Base-by-base conservation (phyloP, 1,284 basidiomycete species). In the Irpex rosettiformis region DNA sequence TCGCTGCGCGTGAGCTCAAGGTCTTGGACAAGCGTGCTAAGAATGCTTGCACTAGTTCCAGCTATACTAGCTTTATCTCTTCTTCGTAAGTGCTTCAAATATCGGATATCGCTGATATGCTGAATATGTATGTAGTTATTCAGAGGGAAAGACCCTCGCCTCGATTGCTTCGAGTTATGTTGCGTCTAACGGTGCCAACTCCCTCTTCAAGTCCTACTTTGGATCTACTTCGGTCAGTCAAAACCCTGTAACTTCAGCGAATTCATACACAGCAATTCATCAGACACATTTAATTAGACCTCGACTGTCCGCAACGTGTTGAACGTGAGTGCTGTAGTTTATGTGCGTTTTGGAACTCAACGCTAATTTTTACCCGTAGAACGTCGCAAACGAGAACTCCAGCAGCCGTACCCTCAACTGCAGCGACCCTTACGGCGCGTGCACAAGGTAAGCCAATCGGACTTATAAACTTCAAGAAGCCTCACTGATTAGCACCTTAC, bases 371-470 rank as follows among this genome's bases (percentile, higher is more conserved):
- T n/a, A n/a, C 1, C 22, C 45, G 21, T 48, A 51, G 27, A 42
- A 47, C 24, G 67, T 67, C 37, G 67, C 66, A 33, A 64, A 60
- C 55, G 67, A 68, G 62, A 68, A 62, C 61, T 65, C 65, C 30
- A 62, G 60, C 54, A 60, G 56, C 53, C 66, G 66, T 49, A 68
- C 65, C 7, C 59, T 68, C 24, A 64, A 57, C 61, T 67, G 66
- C 62, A 43, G 18, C 37, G 67, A 66, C 58, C 61, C 66, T 22
- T 66, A 65, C 57, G 61, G 58, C 30, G 60, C 54, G 27, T 68
- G 66, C 62, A 61, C 52, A 21, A 54, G 56, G 56, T 57, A 8
- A 42, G 21, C 51, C 6, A 27, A 52, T 29, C 6, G 22, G 11
- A 16, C 16, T 21, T 22, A 2, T 40, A 11, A 7, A 13, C 37